A percentile compares a stretch with the other conserved stretches of the same genome.
These are phyloP conservation scores for Rhodotorula mucilaginosa DNA, from an alignment of 1,284 basidiomycete species.

Conservation along the genomic window DNA sequence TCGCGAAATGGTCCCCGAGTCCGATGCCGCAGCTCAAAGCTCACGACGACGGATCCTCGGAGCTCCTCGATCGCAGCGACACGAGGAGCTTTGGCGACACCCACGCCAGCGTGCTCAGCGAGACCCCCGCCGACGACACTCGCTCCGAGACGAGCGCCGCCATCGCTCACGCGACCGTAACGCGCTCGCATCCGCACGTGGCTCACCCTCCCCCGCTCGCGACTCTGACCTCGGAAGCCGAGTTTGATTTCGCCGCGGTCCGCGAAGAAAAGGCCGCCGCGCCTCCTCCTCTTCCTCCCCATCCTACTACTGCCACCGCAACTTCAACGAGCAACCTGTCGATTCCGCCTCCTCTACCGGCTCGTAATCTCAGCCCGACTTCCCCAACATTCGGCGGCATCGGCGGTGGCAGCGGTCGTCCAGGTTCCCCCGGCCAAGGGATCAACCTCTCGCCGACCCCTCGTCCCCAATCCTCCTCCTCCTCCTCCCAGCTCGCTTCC, in stretches of 20 bases:
- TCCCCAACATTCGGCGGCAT: neutral
- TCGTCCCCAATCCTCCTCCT: conserved; percentile 10
- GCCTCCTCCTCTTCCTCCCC: neutral
- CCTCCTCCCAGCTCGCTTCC: conserved; percentile 4
- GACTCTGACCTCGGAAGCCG: conserved; percentile 4
- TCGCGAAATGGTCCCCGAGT: conserved; percentile 22
- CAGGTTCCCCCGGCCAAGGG: neutral
- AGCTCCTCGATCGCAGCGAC: conserved; percentile 22
- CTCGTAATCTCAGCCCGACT: neutral
- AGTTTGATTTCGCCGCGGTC: neutral
- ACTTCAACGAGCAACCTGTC: neutral
- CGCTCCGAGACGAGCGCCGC: neutral
- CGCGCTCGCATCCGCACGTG: neutral
- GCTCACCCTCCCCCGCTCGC: conserved; percentile 6
- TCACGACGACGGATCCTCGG: neutral
- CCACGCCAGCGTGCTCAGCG: conserved; percentile 13
- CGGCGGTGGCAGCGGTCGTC: too few species aligned
- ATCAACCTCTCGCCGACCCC: conserved; percentile 40
- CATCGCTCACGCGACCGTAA: neutral
- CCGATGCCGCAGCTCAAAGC: conserved; percentile 19
- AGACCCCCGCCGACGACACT: neutral
- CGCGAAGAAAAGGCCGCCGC: neutral
- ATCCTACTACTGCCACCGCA: neutral
- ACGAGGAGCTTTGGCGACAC: conserved; percentile 35
- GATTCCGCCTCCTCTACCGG: neutral